Conservation (phyloP, 23 red algal genomes). For the Gracilaria domingensis region DNA sequence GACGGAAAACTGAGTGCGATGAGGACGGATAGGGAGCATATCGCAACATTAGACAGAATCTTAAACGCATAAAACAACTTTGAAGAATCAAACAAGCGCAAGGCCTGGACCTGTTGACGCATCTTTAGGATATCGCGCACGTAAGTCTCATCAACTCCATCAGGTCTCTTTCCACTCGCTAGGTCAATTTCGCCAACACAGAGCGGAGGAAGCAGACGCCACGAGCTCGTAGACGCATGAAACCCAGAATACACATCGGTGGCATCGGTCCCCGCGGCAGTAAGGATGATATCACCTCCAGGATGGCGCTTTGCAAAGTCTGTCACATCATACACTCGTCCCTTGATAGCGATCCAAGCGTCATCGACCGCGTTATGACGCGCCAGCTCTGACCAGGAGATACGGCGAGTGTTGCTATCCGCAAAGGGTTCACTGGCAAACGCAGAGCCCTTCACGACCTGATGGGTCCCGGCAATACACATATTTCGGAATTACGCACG, state of each 20-base stretch:
- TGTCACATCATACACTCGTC: slow-evolving; percentile 85
- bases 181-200: slow-evolving; percentile 60
- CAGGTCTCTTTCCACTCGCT: neutral
- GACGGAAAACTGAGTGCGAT: slow-evolving; percentile 24
- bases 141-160: slow-evolving; percentile 51
- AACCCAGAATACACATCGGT: slow-evolving; percentile 88
- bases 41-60: slow-evolving; percentile 54
- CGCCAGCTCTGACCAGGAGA: slow-evolving; percentile 67
- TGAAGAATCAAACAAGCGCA: slow-evolving; percentile 71
- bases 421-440: slow-evolving; percentile 32
- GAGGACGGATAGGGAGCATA: slow-evolving; percentile 48
- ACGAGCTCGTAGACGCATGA: slow-evolving; percentile 64
- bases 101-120: slow-evolving; percentile 56
- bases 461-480: neutral
- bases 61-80: slow-evolving; percentile 75
- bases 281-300: slow-evolving; percentile 87
- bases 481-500: too few species aligned
- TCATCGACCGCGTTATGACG: slow-evolving; percentile 57
- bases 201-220: slow-evolving; percentile 63
- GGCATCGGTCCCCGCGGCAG: slow-evolving; percentile 78
- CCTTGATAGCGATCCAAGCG: slow-evolving; percentile 81
- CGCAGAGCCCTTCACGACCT: slow-evolving; percentile 46
- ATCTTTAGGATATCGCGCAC: slow-evolving; percentile 56
- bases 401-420: neutral
- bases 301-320: slow-evolving; percentile 76